phyloP scores from a whole-genome alignment of 2,329 filamentous ascomycete species.

The Paracorniculantispora psalliotae region DNA sequence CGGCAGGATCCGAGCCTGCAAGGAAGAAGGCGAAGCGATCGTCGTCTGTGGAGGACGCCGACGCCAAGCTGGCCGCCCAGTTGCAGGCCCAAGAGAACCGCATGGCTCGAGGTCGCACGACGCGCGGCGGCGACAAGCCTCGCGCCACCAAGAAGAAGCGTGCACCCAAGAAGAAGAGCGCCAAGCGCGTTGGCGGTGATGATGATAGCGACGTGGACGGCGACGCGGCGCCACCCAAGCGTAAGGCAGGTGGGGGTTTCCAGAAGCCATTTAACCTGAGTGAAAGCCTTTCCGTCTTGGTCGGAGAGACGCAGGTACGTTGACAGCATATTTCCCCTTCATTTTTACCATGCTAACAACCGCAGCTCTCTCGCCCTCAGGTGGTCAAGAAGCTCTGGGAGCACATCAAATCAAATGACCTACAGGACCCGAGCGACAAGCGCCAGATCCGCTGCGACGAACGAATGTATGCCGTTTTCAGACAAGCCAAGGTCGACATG shows the following conservation, averaged over 20 bases:
- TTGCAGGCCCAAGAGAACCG: conserved; percentile 91
- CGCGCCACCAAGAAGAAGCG: conserved; percentile 61
- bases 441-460: conserved; percentile 93
- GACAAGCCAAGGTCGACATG: conserved; percentile 89
- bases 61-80: conserved; percentile 80
- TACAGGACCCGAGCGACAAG: conserved; percentile 88
- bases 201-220: conserved; percentile 75
- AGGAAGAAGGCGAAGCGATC: conserved; percentile 66
- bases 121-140: conserved; percentile 63
- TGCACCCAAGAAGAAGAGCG: conserved; percentile 65
- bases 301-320: conserved; percentile 63
- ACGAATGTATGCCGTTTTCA: conserved; percentile 86
- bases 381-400: conserved; percentile 96
- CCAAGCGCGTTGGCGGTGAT: conserved; percentile 67
- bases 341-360: background rate
- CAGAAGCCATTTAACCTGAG: conserved; percentile 81
- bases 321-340: background rate
- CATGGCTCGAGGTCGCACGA: conserved; percentile 60
- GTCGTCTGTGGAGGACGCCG: conserved; percentile 61
- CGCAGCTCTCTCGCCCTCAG: conserved; percentile 81
- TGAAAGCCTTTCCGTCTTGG: conserved; percentile 61
- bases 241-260: conserved; percentile 87
- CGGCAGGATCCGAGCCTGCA: conserved; percentile 40
- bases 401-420: conserved; percentile 81
- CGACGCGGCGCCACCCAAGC: conserved; percentile 55